Base-by-base conservation (phyloP, 257 asterid species). In the Phtheirospermum japonicum region DNA sequence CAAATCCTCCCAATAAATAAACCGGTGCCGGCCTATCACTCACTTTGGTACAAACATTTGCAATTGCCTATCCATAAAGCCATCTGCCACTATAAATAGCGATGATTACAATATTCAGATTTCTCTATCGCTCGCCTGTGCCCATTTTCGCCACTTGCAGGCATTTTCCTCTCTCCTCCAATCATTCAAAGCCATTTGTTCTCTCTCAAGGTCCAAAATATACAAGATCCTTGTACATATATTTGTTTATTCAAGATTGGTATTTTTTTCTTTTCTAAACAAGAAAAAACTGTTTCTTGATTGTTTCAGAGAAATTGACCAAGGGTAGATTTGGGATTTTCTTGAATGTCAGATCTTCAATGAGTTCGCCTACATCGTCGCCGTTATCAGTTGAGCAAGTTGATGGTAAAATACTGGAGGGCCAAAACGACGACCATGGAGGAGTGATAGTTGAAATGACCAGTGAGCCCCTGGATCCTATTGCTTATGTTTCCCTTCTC, bases 401-500 rank as follows among this genome's bases (percentile, higher is more conserved):
- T 60, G 90, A 80, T n/a, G 66, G 78, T n/a, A 59, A 78, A 54
- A 68, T 87, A 53, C 65, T 92, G 74, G 71, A 68, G 39, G 91
- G 82, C n/a, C 61, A 16, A 63, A 72, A 85, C 67, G 96, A 93
- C 63, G 82, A 80, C 11, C 77, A 85, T 56, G 96, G 84, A 9
- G 97, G 99, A 34, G 87, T 89, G 51, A 78, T 79, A 2, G 95
- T 93, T 12, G 97, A 93, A 71, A 77, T 93, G 95, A 78, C 78
- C 12, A 65, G 32, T 43, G 88, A 80, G 73, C 88, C 83, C 73
- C 55, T 93, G 64, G 95, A 85, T 45, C 70, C 91, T 49, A 68
- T 65, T 39, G 68, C 72, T 53, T 93, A 89, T 70, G 73, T 23
- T 53, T 77, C 87, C 36, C 70, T 81, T 59, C 96, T 93, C 39